Conservation (phyloP, 306 rosid species). For the Delonix regia region DNA sequence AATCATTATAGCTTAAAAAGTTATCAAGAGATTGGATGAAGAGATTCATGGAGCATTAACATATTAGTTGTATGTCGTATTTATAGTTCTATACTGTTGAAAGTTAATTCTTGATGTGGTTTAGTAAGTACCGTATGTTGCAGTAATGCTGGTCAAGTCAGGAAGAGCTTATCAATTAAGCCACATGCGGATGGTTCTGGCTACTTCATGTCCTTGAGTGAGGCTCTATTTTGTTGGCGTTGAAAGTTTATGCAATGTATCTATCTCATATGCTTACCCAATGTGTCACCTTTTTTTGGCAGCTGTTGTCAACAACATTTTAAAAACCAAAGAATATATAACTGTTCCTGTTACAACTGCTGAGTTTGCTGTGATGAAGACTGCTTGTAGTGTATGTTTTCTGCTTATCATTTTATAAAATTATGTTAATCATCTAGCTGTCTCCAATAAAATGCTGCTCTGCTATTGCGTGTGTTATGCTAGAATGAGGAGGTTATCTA, state of each 20-base stretch:
- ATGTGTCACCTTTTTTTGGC: constrained; percentile 43
- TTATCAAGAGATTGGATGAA: constrained; percentile 22
- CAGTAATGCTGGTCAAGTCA: constrained; percentile 95
- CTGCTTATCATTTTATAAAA: constrained; percentile 23
- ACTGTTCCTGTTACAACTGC: constrained; percentile 79
- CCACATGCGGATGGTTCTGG: constrained; percentile 66
- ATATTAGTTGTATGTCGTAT: not conserved
- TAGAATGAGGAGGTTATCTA: constrained; percentile 14
- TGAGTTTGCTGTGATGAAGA: constrained; percentile 85
- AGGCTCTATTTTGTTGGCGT: constrained; percentile 34
- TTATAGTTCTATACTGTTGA: constrained; percentile 20
- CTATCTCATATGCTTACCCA: not conserved
- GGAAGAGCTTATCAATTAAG: constrained; percentile 87
- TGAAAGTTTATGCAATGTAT: constrained; percentile 7
- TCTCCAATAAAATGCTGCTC: constrained; percentile 9
- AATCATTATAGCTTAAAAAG: constrained; percentile 30
- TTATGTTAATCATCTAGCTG: constrained; percentile 3
- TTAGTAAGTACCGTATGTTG: constrained; percentile 41
- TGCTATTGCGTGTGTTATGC: constrained; percentile 16
- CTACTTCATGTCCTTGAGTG: constrained; percentile 83
- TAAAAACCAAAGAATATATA: constrained; percentile 61
- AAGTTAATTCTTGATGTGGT: constrained; percentile 31
- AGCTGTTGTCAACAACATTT: constrained; percentile 74
- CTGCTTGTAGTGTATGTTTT: constrained; percentile 88
- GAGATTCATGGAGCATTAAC: constrained; percentile 22